These are phyloP conservation scores for Striga hermonthica DNA, from an alignment of 305 asterid genomes.

Conservation along the genomic window DNA sequence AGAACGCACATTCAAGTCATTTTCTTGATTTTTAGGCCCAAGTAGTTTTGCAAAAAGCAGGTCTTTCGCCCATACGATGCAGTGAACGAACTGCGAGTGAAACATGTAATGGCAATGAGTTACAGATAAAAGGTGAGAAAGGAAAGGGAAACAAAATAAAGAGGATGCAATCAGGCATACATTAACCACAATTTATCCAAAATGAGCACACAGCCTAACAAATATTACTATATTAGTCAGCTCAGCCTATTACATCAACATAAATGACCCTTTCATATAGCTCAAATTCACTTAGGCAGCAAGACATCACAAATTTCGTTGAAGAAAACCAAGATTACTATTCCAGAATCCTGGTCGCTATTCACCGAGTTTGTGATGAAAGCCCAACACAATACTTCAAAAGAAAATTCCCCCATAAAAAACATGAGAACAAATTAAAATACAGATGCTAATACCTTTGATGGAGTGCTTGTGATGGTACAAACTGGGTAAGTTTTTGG, in stretches of 20 bases:
- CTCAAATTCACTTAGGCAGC: slow-evolving; percentile 7
- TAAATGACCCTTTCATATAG: slow-evolving; percentile 17
- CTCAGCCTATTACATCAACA: slow-evolving; percentile 11
- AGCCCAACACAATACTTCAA: not conserved
- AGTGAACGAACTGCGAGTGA: slow-evolving; percentile 89
- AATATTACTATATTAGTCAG: slow-evolving; percentile 12
- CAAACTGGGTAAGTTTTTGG: slow-evolving; percentile 99
- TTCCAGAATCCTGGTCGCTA: slow-evolving; percentile 14
- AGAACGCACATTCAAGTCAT: slow-evolving; percentile 85
- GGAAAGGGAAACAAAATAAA: not conserved
- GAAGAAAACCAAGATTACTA: slow-evolving; percentile 13
- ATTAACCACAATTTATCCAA: slow-evolving; percentile 5
- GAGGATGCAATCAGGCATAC: not conserved
- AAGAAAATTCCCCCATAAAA: slow-evolving; percentile 1
- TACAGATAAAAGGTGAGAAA: not conserved
- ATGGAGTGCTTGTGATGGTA: slow-evolving; percentile 96
- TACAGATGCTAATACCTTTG: slow-evolving; percentile 59
- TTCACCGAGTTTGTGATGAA: slow-evolving; percentile 12
- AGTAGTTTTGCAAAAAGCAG: slow-evolving; percentile 91
- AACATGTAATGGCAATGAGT: slow-evolving; percentile 6
- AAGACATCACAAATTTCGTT: not conserved
- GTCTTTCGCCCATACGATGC: slow-evolving; percentile 99
- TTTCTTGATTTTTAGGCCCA: slow-evolving; percentile 90
- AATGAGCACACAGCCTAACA: not conserved
- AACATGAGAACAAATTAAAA: slow-evolving; percentile 11